These are phyloP conservation scores for Rhodotorula sp. DNA, from an alignment of 1,284 basidiomycete species.

Conservation along the genomic window DNA sequence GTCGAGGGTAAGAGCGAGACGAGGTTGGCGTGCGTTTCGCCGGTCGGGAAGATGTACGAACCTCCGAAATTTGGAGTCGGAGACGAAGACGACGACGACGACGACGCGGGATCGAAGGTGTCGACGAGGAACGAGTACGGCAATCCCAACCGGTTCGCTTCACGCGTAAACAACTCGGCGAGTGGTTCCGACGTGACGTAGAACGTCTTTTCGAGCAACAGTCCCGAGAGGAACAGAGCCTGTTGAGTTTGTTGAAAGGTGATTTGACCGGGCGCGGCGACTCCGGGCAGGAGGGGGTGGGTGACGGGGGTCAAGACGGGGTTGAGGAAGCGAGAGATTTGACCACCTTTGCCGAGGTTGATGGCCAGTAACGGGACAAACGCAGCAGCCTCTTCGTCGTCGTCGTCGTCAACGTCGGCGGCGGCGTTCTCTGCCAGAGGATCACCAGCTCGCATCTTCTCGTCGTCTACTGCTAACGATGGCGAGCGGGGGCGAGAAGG, in stretches of 20 bases:
- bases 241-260: conserved; percentile 80
- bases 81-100: no score
- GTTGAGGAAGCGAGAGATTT: conserved; percentile 85
- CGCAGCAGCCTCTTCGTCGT: no score
- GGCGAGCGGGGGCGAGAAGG: no score
- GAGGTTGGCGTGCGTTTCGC: conserved; percentile 5
- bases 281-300: conserved; percentile 75
- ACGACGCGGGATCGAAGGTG: conserved; percentile 1
- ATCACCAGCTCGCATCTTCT: no score
- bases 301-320: conserved; percentile 83
- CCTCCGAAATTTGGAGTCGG: conserved; percentile 28
- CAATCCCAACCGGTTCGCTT: conserved; percentile 30
- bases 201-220: conserved; percentile 39
- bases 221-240: conserved; percentile 55
- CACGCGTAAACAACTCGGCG: conserved; percentile 28
- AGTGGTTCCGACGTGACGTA: conserved; percentile 26
- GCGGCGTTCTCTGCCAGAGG: no score
- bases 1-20: not conserved
- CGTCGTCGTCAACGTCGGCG: no score
- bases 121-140: conserved; percentile 37
- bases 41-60: conserved; percentile 11
- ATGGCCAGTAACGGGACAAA: conserved; percentile 78
- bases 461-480: no score
- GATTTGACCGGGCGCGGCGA: conserved; percentile 90
- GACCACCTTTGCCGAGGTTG: conserved; percentile 87